A percentile compares a stretch with the other conserved stretches of the same genome.
These are phyloP conservation scores for Quercus robur DNA, from an alignment of 306 rosid species.

Conservation along the genomic window DNA sequence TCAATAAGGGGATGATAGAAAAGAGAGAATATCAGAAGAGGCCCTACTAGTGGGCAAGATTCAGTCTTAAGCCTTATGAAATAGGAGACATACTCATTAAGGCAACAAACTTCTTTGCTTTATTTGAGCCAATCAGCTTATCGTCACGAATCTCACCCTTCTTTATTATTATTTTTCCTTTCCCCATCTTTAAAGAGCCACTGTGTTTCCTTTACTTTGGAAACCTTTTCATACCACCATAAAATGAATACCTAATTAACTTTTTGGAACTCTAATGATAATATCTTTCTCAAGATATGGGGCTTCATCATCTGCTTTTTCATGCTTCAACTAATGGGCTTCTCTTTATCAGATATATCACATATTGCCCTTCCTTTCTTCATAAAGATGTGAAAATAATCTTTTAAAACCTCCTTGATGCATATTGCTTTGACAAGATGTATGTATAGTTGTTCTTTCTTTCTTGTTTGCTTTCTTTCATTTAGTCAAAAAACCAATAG, in stretches of 20 bases:
- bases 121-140: slow-evolving; percentile 36
- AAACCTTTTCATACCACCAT: slow-evolving; percentile 54
- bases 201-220: slow-evolving; percentile 41
- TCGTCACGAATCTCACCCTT: slow-evolving; percentile 12
- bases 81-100: slow-evolving; percentile 40
- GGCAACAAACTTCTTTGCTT: slow-evolving; percentile 36
- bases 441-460: not conserved
- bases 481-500: not conserved
- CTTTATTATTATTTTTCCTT: slow-evolving; percentile 31
- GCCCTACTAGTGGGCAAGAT: slow-evolving; percentile 32
- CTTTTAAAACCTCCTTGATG: slow-evolving; percentile 18
- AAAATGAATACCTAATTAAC: slow-evolving; percentile 37
- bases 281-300: slow-evolving; percentile 46
- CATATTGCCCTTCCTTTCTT: slow-evolving; percentile 23
- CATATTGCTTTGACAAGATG: slow-evolving; percentile 24
- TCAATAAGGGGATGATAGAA: slow-evolving; percentile 13
- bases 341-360: slow-evolving; percentile 25
- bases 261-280: slow-evolving; percentile 51
- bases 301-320: slow-evolving; percentile 17
- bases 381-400: slow-evolving; percentile 29
- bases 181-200: slow-evolving; percentile 38
- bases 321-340: slow-evolving; percentile 18
- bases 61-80: slow-evolving; percentile 34
- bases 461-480: not conserved
- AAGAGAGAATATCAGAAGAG: slow-evolving; percentile 33